Conservation (phyloP, 2,329 filamentous ascomycete genomes). For the Calycina marina region DNA sequence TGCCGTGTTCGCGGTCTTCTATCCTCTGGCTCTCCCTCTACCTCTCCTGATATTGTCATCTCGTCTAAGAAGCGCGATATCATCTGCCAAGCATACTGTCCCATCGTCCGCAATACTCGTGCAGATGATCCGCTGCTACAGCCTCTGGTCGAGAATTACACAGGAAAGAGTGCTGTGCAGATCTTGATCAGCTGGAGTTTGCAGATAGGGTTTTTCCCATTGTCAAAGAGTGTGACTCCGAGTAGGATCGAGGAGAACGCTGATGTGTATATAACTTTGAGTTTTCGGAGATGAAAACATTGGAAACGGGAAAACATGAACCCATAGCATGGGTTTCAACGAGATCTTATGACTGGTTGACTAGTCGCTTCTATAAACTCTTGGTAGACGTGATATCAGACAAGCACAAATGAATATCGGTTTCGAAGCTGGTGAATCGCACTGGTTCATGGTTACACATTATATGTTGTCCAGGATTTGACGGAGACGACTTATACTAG, state of each 20-base stretch:
- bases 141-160: conserved; percentile 54
- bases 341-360: too few relatives aligned
- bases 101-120: conserved; percentile 52
- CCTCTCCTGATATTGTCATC: conserved; percentile 60
- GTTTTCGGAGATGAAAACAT: conserved; percentile 34
- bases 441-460: too few relatives aligned
- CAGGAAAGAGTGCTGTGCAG: conserved; percentile 57
- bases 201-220: conserved; percentile 60
- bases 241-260: conserved; percentile 52
- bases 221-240: conserved; percentile 60
- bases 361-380: too few relatives aligned
- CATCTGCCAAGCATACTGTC: conserved; percentile 48
- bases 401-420: too few relatives aligned
- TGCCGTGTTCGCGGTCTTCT: too few relatives aligned
- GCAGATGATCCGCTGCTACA: conserved; percentile 53
- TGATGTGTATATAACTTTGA: conserved; percentile 40
- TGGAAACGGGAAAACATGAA: conserved; percentile 37
- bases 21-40: too few relatives aligned
- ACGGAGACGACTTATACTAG: too few relatives aligned
- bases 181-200: conserved; percentile 68
- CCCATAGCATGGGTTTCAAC: conserved; percentile 43
- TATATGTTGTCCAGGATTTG: too few relatives aligned
- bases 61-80: conserved; percentile 57
- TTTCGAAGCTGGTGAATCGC: too few relatives aligned
- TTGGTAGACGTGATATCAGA: too few relatives aligned